Base-by-base conservation (phyloP, 176 grass and related monocot species). In the Lolium perenne region DNA sequence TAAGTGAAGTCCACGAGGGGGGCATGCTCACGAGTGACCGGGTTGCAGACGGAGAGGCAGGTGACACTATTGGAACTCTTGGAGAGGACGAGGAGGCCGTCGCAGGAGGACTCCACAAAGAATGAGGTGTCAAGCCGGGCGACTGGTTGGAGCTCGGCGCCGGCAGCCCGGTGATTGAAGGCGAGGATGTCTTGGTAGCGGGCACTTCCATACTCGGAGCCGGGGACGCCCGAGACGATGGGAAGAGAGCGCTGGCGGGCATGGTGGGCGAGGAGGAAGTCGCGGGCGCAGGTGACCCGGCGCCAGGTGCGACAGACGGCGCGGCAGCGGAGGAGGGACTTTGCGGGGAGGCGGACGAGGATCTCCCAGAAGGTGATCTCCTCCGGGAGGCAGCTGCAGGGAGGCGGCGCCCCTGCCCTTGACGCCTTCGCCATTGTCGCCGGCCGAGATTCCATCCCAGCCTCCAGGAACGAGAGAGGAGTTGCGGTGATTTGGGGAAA, bases 51-150 rank as follows among this genome's bases (percentile, higher is more conserved):
- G 1, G 60, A 26, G 23, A 63, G 18, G n/a, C 1, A 0, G 56
- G 6, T 18, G 20, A 2, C 6, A 20, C 2, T 22, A 0, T 3
- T 4, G 8, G 0, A 3, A 59, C 0, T 2, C 8, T 9, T 60
- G 58, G 58, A 22, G 20, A 60, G 58, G 60, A 63, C 10, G 23
- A 63, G 3, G 10, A 26, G 22, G 60, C 60, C 60, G n/a, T 60
- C 58, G n/a, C 58, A 22, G 3, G 58, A 60, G 2, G n/a, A 8
- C 16, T 60, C 58, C 1, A 60, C 8, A 11, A 8, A 22, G 58
- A 9, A 59, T 8, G 4, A 59, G 0, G 20, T 9, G 20, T 60
- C n/a, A 60, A 60, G 58, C 57, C n/a, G 58, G 58, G n/a, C 58
- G 58, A 60, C 60, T 10, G 10, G 60, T 14, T 63, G 60, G 58